These are phyloP conservation scores for Xylaria intraflava DNA, from an alignment of 495 filamentous ascomycete genomes.

Conservation along the genomic window DNA sequence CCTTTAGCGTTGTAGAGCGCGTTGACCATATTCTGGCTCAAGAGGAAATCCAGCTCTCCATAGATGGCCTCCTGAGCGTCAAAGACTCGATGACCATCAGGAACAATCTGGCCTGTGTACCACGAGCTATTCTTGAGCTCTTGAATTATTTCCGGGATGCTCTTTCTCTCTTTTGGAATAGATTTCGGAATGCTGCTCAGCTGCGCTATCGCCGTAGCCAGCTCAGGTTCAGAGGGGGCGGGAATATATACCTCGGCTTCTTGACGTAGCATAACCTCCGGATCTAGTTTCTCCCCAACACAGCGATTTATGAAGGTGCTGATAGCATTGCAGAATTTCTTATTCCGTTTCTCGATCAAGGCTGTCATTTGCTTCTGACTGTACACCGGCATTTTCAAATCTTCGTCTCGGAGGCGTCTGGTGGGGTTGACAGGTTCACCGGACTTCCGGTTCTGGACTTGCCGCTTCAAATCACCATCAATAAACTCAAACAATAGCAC, in stretches of 20 bases:
- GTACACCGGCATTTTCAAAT: slow-evolving; percentile 88
- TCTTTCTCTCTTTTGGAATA: slow-evolving; percentile 78
- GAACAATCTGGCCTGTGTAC: slow-evolving; percentile 91
- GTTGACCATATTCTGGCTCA: slow-evolving; percentile 89
- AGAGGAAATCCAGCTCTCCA: slow-evolving; percentile 76
- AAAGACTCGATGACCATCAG: slow-evolving; percentile 88
- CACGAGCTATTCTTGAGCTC: slow-evolving; percentile 77
- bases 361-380: slow-evolving; percentile 87
- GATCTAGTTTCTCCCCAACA: slow-evolving; percentile 57
- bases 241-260: slow-evolving; percentile 48
- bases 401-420: slow-evolving; percentile 62
- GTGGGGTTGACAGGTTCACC: slow-evolving; percentile 61
- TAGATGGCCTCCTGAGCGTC: slow-evolving; percentile 78
- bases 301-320: slow-evolving; percentile 71
- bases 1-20: slow-evolving; percentile 83
- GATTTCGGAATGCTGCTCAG: slow-evolving; percentile 47
- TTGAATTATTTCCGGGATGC: slow-evolving; percentile 74
- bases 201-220: slow-evolving; percentile 22
- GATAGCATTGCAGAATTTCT: slow-evolving; percentile 74
- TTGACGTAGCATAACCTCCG: slow-evolving; percentile 55
- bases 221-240: slow-evolving; percentile 21
- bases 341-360: slow-evolving; percentile 86
- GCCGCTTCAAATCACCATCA: slow-evolving; percentile 82
- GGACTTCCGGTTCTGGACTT: slow-evolving; percentile 62
- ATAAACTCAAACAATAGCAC: slow-evolving; percentile 87